Conservation (phyloP, 345 rosid species). For the Eucalyptus shirleyi region DNA sequence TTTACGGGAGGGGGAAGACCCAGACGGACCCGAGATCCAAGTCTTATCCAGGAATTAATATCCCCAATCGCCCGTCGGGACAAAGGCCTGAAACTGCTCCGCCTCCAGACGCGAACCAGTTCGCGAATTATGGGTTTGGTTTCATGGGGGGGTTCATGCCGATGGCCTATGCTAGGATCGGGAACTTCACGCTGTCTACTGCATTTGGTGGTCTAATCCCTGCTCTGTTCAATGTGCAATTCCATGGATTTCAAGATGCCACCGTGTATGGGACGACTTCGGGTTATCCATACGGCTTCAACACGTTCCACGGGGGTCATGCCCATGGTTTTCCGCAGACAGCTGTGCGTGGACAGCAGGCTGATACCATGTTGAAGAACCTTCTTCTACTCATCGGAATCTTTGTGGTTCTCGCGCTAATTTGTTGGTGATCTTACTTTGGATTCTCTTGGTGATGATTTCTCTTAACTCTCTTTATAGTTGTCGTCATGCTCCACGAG, state of each 20-base stretch:
- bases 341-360: constrained; percentile 23
- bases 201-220: constrained; percentile 79
- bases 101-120: constrained; percentile 30
- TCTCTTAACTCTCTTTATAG: neutral
- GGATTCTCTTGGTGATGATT: neutral
- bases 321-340: constrained; percentile 26
- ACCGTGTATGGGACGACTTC: constrained; percentile 50
- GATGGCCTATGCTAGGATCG: constrained; percentile 47
- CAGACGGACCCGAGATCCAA: constrained; percentile 66
- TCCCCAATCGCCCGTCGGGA: constrained; percentile 63
- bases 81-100: constrained; percentile 72
- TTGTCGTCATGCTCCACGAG: neutral
- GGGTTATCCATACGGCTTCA: constrained; percentile 48
- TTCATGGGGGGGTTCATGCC: constrained; percentile 70
- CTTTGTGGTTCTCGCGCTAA: constrained; percentile 36
- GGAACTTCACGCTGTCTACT: constrained; percentile 50
- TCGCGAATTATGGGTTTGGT: constrained; percentile 50
- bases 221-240: constrained; percentile 59
- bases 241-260: constrained; percentile 65
- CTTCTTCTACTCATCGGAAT: constrained; percentile 38
- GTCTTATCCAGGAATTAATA: constrained; percentile 50
- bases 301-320: constrained; percentile 43
- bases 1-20: constrained; percentile 86
- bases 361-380: constrained; percentile 45
- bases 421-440: constrained; percentile 25